A percentile compares a stretch with the other conserved stretches of the same genome.
phyloP scores from a whole-genome alignment of 139 green algal genomes.

The Chlorella sp. region DNA sequence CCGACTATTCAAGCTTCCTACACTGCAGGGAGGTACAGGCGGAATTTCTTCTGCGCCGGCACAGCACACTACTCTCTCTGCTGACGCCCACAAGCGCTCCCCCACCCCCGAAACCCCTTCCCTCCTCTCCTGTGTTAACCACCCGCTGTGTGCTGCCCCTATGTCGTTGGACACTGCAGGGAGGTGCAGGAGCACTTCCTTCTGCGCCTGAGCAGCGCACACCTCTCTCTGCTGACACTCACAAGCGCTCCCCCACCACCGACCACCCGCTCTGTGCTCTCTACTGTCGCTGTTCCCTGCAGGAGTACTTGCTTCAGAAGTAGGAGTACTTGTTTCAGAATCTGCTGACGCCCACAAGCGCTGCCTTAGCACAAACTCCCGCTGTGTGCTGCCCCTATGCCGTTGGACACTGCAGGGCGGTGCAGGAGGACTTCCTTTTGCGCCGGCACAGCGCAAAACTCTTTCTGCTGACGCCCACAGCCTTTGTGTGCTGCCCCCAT shows the following conservation, averaged over 20 bases:
- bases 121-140: neutral
- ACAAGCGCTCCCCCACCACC: slow-evolving; percentile 51
- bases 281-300: too few relatives aligned
- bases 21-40: neutral
- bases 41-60: neutral
- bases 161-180: neutral
- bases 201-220: slow-evolving; percentile 55
- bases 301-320: slow-evolving; percentile 46
- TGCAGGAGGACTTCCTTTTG: slow-evolving; percentile 34
- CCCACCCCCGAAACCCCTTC: neutral
- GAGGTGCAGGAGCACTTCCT: slow-evolving; percentile 29
- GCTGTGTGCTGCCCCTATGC: slow-evolving; percentile 80
- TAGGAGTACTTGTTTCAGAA: too few relatives aligned
- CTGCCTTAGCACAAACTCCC: neutral
- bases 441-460: slow-evolving; percentile 62
- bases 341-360: slow-evolving; percentile 94
- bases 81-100: neutral
- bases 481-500: slow-evolving; percentile 91
- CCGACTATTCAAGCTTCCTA: neutral
- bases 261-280: too few relatives aligned
- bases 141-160: slow-evolving; percentile 81
- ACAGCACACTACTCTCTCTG: neutral
- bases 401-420: neutral
- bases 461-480: slow-evolving; percentile 96
- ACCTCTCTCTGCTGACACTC: slow-evolving; percentile 92